These are phyloP conservation scores for Hanseniaspora meyeri DNA, from an alignment of 805 yeast genomes.

Conservation along the genomic window DNA sequence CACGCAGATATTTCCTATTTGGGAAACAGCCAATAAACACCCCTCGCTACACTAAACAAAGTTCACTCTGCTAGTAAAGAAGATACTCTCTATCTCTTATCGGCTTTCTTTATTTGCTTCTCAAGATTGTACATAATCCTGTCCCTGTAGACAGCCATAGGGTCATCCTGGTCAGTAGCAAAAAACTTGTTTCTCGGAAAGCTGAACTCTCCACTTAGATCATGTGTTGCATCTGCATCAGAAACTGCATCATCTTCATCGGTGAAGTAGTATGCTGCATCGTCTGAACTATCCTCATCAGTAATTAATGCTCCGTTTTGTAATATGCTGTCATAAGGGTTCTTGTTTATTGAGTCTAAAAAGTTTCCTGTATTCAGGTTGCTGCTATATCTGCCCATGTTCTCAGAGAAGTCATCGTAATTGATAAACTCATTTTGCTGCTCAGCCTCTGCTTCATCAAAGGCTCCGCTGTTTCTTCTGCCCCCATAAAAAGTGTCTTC, in stretches of 20 bases:
- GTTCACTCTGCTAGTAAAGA: background rate
- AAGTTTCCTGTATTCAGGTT: conserved; percentile 11
- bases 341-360: conserved; percentile 24
- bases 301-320: conserved; percentile 63
- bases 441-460: conserved; percentile 15
- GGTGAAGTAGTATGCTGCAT: conserved; percentile 41
- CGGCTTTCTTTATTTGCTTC: conserved; percentile 37
- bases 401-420: conserved; percentile 6
- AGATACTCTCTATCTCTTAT: conserved; percentile 10
- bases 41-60: background rate
- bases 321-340: conserved; percentile 16
- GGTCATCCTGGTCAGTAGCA: conserved; percentile 44
- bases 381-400: conserved; percentile 8
- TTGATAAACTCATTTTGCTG: conserved; percentile 16
- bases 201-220: conserved; percentile 24
- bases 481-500: conserved; percentile 27
- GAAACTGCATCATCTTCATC: conserved; percentile 21
- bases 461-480: conserved; percentile 22
- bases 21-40: background rate
- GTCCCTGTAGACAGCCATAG: conserved; percentile 52
- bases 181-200: conserved; percentile 41
- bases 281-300: conserved; percentile 70
- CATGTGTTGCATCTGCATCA: conserved; percentile 27
- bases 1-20: background rate
- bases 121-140: conserved; percentile 46